phyloP scores from a whole-genome alignment of 2,329 filamentous ascomycete species.

The Fusarium siculi region DNA sequence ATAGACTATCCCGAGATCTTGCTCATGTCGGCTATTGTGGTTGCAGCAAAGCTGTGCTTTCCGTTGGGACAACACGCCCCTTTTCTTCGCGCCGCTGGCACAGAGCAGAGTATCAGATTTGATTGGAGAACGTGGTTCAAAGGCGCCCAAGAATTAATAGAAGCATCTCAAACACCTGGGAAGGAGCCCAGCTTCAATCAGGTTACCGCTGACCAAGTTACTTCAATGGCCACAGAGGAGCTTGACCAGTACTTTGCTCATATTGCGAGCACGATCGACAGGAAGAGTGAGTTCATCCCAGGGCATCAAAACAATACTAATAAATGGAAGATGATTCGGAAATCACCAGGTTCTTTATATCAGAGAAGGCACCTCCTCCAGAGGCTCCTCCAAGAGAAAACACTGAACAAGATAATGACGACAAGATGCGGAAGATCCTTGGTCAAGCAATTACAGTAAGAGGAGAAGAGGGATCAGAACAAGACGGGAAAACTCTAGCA shows the following conservation, averaged over 20 bases:
- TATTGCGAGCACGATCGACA: slow-evolving; percentile 48
- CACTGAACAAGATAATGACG: slow-evolving; percentile 43
- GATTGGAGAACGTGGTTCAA: slow-evolving; percentile 79
- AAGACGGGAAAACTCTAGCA: neutral
- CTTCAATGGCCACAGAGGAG: slow-evolving; percentile 68
- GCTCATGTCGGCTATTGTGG: slow-evolving; percentile 75
- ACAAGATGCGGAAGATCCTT: slow-evolving; percentile 37
- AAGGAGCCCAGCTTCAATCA: slow-evolving; percentile 55
- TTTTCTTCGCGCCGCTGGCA: slow-evolving; percentile 40
- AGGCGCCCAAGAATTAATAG: slow-evolving; percentile 51
- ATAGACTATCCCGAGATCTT: slow-evolving; percentile 79
- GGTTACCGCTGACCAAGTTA: slow-evolving; percentile 71
- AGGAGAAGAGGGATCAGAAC: slow-evolving; percentile 14
- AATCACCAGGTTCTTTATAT: slow-evolving; percentile 51
- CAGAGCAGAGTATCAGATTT: slow-evolving; percentile 51
- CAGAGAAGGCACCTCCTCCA: slow-evolving; percentile 35
- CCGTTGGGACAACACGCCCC: slow-evolving; percentile 72
- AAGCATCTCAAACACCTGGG: slow-evolving; percentile 11
- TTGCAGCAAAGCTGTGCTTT: slow-evolving; percentile 82
- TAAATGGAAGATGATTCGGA: slow-evolving; percentile 41
- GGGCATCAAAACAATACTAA: slow-evolving; percentile 9
- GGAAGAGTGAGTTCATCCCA: slow-evolving; percentile 44
- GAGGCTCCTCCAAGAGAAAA: slow-evolving; percentile 31
- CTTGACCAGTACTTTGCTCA: slow-evolving; percentile 73
- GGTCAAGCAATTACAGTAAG: slow-evolving; percentile 23